A percentile compares a stretch with the other conserved stretches of the same genome.
Conservation (phyloP, 352 stramenopile genomes). For the Phytophthora hybrid region DNA sequence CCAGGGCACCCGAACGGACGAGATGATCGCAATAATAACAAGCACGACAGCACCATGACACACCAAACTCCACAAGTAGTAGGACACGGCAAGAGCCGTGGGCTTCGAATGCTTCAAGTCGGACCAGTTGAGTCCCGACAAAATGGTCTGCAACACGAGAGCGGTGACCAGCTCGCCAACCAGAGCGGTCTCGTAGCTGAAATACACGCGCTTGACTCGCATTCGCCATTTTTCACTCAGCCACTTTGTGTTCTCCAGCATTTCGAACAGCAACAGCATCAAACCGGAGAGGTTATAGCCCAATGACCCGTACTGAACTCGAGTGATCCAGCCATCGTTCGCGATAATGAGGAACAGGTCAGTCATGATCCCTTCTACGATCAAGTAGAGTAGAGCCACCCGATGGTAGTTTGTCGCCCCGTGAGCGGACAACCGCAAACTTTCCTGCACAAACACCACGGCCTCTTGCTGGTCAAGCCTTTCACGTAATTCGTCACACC, state of each 20-base stretch:
- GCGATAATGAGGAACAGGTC: slow-evolving; percentile 35
- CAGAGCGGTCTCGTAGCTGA: slow-evolving; percentile 26
- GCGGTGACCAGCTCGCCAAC: slow-evolving; percentile 20
- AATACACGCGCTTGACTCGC: slow-evolving; percentile 23
- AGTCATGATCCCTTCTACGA: slow-evolving; percentile 34
- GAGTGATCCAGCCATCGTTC: slow-evolving; percentile 17
- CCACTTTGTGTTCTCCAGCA: slow-evolving; percentile 27
- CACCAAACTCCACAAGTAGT: slow-evolving; percentile 33
- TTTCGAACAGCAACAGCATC: slow-evolving; percentile 37
- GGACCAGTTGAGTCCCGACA: slow-evolving; percentile 25
- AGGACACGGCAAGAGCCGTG: slow-evolving; percentile 27
- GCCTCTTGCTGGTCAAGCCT: not conserved
- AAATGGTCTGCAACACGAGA: slow-evolving; percentile 12
- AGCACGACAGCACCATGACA: slow-evolving; percentile 23
- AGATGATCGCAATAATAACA: slow-evolving; percentile 25
- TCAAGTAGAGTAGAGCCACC: slow-evolving; percentile 22
- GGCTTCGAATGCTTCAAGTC: slow-evolving; percentile 24
- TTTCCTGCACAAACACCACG: slow-evolving; percentile 29
- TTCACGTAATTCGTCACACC: slow-evolving; percentile 14
- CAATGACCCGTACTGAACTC: slow-evolving; percentile 33
- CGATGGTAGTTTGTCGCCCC: slow-evolving; percentile 29
- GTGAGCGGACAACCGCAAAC: slow-evolving; percentile 27
- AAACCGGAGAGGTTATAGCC: slow-evolving; percentile 37
- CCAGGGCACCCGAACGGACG: slow-evolving; percentile 1
- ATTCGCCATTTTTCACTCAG: slow-evolving; percentile 14